Conservation (phyloP, 2,329 filamentous ascomycete species). For the Talaromyces piceae region DNA sequence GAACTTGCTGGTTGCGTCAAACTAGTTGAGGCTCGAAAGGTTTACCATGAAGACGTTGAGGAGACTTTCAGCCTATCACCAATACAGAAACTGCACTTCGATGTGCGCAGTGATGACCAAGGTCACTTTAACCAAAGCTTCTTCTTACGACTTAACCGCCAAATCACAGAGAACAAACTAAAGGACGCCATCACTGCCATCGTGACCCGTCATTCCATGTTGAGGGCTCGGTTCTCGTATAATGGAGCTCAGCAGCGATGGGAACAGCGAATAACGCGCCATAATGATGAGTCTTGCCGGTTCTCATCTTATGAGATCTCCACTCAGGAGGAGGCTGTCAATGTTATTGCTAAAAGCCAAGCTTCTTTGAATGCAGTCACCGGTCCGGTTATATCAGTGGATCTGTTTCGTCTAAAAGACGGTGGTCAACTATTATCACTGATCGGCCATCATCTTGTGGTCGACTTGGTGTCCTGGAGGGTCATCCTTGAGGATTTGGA, state of each 20-base stretch:
- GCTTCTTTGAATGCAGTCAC: slow-evolving; percentile 27
- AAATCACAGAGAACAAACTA: slow-evolving; percentile 18
- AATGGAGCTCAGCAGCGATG: slow-evolving; percentile 14
- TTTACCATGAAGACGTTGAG: slow-evolving; percentile 28
- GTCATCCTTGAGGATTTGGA: slow-evolving; percentile 34
- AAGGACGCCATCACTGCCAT: slow-evolving; percentile 24
- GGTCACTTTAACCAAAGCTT: slow-evolving; percentile 36
- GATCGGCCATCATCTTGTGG: slow-evolving; percentile 31
- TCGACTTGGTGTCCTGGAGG: slow-evolving; percentile 36
- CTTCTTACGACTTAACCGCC: slow-evolving; percentile 23
- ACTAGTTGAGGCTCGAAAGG: slow-evolving; percentile 21
- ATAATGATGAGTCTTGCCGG: slow-evolving; percentile 23
- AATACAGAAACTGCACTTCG: slow-evolving; percentile 33
- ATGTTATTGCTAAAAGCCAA: slow-evolving; percentile 23
- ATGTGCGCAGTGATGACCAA: slow-evolving; percentile 24
- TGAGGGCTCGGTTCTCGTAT: slow-evolving; percentile 26
- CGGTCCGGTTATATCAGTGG: slow-evolving; percentile 35
- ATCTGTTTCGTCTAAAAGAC: slow-evolving; percentile 33
- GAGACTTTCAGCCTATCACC: slow-evolving; percentile 29
- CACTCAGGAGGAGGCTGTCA: slow-evolving; percentile 17
- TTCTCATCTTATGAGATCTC: slow-evolving; percentile 17
- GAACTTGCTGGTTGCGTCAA: slow-evolving; percentile 27
- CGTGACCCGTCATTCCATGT: slow-evolving; percentile 31
- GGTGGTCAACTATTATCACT: slow-evolving; percentile 25
- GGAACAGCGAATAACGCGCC: slow-evolving; percentile 23